Evolutionary conservation across 2,329 filamentous ascomycete species (phyloP).

Genomic region (Xylariaceae sp.): DNA sequence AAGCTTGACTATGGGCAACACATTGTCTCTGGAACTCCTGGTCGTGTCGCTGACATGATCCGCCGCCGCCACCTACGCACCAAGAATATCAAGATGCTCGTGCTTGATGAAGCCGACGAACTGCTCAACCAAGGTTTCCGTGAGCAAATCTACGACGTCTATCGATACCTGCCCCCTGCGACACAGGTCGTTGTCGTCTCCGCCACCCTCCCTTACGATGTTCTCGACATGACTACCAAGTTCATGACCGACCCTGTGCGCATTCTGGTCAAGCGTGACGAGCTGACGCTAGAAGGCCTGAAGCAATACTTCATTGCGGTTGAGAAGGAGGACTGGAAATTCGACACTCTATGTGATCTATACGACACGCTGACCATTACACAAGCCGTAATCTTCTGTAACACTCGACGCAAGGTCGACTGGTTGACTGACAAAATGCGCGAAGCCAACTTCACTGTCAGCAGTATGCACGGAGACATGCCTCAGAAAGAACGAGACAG

Average conservation of each 20-base stretch:
- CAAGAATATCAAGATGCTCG: slow-evolving; percentile 69
- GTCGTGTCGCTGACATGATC: slow-evolving; percentile 78
- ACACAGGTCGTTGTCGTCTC: slow-evolving; percentile 99
- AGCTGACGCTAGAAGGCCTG: slow-evolving; percentile 93
- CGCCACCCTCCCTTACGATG: slow-evolving; percentile 95
- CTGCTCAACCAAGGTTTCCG: slow-evolving; percentile 91
- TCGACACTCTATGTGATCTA: slow-evolving; percentile 96
- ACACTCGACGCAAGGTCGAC: slow-evolving; percentile 97
- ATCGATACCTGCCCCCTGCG: slow-evolving; percentile 92
- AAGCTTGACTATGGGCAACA: slow-evolving; percentile 98
- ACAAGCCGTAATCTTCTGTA: slow-evolving; percentile 99
- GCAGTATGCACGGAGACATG: slow-evolving; percentile 99
- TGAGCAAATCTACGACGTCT: slow-evolving; percentile 99
- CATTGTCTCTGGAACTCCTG: slow-evolving; percentile 96
- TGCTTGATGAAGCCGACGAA: slow-evolving; percentile 67
- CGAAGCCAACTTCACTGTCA: slow-evolving; percentile 97
- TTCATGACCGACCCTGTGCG: slow-evolving; percentile 99
- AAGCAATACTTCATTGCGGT: slow-evolving; percentile 99
- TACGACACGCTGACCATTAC: slow-evolving; percentile 99
- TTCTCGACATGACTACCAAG: slow-evolving; percentile 98
- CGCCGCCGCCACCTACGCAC: slow-evolving; percentile 63
- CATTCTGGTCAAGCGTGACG: slow-evolving; percentile 97
- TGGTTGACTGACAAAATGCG: slow-evolving; percentile 99
- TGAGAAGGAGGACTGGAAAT: slow-evolving; percentile 99
- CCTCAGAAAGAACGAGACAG: slow-evolving; percentile 96